Evolutionary conservation across 805 yeast genomes (phyloP).

Genomic region (Ogataea trehaloabstinens): DNA sequence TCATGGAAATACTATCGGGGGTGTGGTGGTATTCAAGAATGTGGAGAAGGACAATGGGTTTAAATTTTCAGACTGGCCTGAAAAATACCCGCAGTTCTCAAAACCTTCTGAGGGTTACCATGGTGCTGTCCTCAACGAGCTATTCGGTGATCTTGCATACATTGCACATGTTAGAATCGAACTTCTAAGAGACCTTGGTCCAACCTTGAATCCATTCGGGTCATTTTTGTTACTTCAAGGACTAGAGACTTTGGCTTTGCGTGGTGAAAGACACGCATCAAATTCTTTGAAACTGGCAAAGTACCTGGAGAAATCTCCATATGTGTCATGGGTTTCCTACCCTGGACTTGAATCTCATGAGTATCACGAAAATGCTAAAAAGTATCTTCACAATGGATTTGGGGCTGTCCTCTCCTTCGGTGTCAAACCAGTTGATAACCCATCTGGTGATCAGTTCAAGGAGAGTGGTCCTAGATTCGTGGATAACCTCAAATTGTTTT

Average conservation of each 20-base stretch:
- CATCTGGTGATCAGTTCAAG: conserved; percentile 57
- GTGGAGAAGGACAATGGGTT: conserved; percentile 78
- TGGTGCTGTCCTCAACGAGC: conserved; percentile 79
- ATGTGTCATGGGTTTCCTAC: conserved; percentile 88
- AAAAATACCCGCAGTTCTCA: conserved; percentile 87
- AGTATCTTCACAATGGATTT: conserved; percentile 73
- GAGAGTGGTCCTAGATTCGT: conserved; percentile 83
- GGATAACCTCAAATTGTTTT: conserved; percentile 78
- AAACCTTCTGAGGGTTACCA: conserved; percentile 93
- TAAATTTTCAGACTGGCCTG: conserved; percentile 84
- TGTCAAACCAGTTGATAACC: conserved; percentile 60
- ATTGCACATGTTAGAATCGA: conserved; percentile 80
- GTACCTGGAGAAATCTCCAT: conserved; percentile 61
- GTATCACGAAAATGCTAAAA: conserved; percentile 78
- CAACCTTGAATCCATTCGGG: conserved; percentile 83
- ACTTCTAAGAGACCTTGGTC: conserved; percentile 88
- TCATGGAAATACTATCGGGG: conserved; percentile 93
- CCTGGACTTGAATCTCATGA: conserved; percentile 82
- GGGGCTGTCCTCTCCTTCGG: conserved; percentile 92
- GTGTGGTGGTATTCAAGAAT: conserved; percentile 60
- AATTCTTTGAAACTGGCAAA: conserved; percentile 81
- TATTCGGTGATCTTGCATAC: conserved; percentile 77
- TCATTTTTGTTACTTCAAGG: conserved; percentile 88
- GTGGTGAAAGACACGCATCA: conserved; percentile 88
- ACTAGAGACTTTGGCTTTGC: conserved; percentile 86